phyloP scores from a whole-genome alignment of 2,329 filamentous ascomycete genomes.

The Seiridium unicorne region DNA sequence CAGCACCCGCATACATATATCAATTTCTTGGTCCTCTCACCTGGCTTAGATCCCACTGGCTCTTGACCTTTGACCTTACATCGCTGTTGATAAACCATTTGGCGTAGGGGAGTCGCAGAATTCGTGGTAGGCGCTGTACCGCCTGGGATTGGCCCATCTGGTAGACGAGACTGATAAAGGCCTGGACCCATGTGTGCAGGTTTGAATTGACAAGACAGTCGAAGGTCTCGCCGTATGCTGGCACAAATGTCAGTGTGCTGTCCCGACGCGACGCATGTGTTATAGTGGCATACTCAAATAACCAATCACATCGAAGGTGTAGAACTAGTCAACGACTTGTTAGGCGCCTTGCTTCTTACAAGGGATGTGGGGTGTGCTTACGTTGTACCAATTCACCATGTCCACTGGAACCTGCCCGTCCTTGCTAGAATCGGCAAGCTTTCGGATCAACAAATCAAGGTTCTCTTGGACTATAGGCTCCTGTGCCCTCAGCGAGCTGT shows the following conservation, averaged over 20 bases:
- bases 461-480: constrained; percentile 11
- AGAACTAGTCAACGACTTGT: constrained; percentile 3
- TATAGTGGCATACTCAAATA: constrained; percentile 3
- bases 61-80: background rate
- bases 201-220: constrained; percentile 5
- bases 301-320: constrained; percentile 12
- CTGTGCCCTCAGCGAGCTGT: constrained; percentile 11
- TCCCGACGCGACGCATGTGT: no score
- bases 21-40: background rate
- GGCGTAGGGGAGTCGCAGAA: background rate
- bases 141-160: background rate
- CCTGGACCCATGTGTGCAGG: constrained; percentile 7
- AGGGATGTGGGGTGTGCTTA: background rate
- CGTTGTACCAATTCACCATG: constrained; percentile 9
- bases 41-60: background rate
- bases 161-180: constrained; percentile 2
- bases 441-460: constrained; percentile 6
- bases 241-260: background rate
- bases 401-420: constrained; percentile 1
- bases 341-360: background rate
- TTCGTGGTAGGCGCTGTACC: background rate
- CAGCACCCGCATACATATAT: no score
- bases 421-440: constrained; percentile 5
- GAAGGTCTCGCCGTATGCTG: constrained; percentile 11
- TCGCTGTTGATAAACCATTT: background rate